These are phyloP conservation scores for Funneliformis caledonium DNA, from an alignment of 371 early-diverging fungal genomes.

Conservation along the genomic window DNA sequence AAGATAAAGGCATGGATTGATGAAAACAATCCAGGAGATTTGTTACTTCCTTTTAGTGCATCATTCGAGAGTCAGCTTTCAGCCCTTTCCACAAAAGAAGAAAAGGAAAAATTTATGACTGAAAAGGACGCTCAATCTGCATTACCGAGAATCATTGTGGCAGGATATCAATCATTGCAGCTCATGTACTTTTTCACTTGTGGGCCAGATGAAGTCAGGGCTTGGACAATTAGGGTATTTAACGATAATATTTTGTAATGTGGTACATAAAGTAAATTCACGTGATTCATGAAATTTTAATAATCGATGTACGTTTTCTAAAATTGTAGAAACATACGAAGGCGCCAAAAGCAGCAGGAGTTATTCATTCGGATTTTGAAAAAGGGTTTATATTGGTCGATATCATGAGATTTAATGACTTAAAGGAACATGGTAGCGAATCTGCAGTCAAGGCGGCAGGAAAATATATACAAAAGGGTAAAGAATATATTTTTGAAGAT, in stretches of 20 bases:
- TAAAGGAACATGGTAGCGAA: conserved; percentile 83
- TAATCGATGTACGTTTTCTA: too few species aligned
- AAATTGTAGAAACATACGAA: conserved; percentile 59
- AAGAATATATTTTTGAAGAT: conserved; percentile 94
- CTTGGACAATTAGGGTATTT: conserved; percentile 93
- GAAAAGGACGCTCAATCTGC: conserved; percentile 68
- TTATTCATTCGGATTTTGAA: conserved; percentile 97
- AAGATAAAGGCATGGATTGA: conserved; percentile 94
- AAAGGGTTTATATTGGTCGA: conserved; percentile 98
- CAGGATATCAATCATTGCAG: conserved; percentile 90
- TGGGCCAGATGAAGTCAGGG: conserved; percentile 93
- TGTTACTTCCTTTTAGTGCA: conserved; percentile 92
- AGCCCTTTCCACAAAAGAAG: conserved; percentile 55
- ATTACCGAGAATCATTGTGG: conserved; percentile 88
- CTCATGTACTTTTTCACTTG: conserved; percentile 98
- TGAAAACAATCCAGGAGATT: conserved; percentile 82
- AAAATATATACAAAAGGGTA: conserved; percentile 94
- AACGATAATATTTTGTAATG: background rate
- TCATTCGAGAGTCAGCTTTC: conserved; percentile 72
- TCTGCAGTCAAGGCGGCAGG: conserved; percentile 94
- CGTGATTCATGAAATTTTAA: background rate
- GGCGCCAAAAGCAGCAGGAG: conserved; percentile 97
- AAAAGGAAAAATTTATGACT: conserved; percentile 67
- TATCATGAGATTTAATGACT: conserved; percentile 88
- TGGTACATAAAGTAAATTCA: background rate